Evolutionary conservation across 129 eudicot genomes (phyloP), one percentile per base, ranked within the genome.

Genomic region (Arctium minus): DNA sequence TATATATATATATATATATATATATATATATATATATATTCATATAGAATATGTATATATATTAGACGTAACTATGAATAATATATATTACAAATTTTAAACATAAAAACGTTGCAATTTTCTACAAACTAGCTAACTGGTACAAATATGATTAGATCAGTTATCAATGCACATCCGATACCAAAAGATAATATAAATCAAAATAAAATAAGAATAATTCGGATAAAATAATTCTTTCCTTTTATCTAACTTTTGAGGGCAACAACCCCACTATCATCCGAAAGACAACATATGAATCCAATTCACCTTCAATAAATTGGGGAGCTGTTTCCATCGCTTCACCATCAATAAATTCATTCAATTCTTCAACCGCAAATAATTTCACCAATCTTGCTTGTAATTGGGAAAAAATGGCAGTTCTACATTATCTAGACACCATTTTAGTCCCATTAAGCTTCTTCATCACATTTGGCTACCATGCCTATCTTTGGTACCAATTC

Each of bases 391-490:
- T 79, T 79, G 38, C 68, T 79, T 64, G 30, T 12, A 30, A 6
- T 8, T 18, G 5, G 60, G 53, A 73, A 46, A 76, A 72, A 42
- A 86, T 89, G 94, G 87, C 74, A 40, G 74, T 80, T 27, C 32
- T 82, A 36, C 74, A 74, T 80, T 93, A 89, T 68, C 56, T 90
- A 53, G 99, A 95, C 83, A 86, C 90, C 89, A 85, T 93, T 8
- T 86, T 95, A 71, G 95, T 93, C 42, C 97, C 99, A 3, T 72
- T 90, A 18, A 91, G 97, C 77, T 76, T 95, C 62, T 89, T 95
- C 85, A 75, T 95, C n/a, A 91, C 97, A 36, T 70, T 95, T 32
- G 97, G 94, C 12, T 95, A 95, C 88, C 99, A 95, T 90, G 94
- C 89, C 50, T 95, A 87, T 88, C 93, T 95, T 30, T 93, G 93